Conservation (phyloP, 495 filamentous ascomycete species). For the Lasiosphaeriaceae sp. region DNA sequence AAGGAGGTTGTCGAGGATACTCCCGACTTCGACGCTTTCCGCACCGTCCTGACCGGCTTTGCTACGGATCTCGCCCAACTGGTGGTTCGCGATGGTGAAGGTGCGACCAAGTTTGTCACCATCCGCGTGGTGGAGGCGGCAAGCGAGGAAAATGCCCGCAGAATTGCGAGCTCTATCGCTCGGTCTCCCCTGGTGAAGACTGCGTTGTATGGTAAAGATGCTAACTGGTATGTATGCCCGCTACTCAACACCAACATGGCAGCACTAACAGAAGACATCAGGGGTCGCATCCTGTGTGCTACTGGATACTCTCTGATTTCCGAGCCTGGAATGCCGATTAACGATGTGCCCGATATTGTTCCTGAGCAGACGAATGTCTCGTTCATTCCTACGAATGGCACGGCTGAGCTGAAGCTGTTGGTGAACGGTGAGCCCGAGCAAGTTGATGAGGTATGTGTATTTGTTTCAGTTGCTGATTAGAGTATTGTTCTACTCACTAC, state of each 20-base stretch:
- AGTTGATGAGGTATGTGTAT: conserved; percentile 67
- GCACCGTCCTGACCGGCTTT: conserved; percentile 67
- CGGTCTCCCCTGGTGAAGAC: conserved; percentile 94
- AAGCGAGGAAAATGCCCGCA: conserved; percentile 59
- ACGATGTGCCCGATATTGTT: conserved; percentile 59
- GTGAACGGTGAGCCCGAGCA: conserved; percentile 87
- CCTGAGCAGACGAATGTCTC: conserved; percentile 87
- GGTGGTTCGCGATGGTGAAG: conserved; percentile 93
- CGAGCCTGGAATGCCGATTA: conserved; percentile 48
- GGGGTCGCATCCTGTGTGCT: conserved; percentile 89
- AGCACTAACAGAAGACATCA: conserved; percentile 13
- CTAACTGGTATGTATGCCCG: conserved; percentile 66
- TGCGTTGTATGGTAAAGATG: conserved; percentile 91
- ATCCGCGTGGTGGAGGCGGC: conserved; percentile 75
- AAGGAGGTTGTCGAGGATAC: conserved; percentile 54
- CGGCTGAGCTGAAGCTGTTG: conserved; percentile 73
- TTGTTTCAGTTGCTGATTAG: too few relatives aligned
- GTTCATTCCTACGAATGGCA: conserved; percentile 84
- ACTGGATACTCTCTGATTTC: conserved; percentile 83
- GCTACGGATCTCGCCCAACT: conserved; percentile 82
- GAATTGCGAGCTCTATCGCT: conserved; percentile 85
- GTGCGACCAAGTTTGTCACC: conserved; percentile 96
- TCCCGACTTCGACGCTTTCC: conserved; percentile 63
- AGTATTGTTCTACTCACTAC: too few relatives aligned
- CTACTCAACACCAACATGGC: not conserved